Conservation (phyloP, 192 early-diverging fungal genomes). For the Chytriomyces confervae region DNA sequence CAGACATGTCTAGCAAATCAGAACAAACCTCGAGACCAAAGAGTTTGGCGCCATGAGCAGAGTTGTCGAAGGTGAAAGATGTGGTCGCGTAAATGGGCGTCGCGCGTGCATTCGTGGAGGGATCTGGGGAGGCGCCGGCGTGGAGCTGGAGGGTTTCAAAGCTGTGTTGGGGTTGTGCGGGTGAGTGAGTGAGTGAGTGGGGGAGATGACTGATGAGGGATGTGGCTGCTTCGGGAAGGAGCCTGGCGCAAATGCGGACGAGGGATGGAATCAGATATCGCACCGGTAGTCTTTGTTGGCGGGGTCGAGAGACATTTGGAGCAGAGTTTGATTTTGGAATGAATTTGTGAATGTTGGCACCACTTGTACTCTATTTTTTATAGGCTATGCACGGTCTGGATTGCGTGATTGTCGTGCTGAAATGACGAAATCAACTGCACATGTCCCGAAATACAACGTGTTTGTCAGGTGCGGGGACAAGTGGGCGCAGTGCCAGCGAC, state of each 20-base stretch:
- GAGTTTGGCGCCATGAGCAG: slow-evolving; percentile 80
- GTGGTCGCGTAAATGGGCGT: slow-evolving; percentile 91
- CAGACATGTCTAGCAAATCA: neutral
- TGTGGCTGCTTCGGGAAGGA: neutral
- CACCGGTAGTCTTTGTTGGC: slow-evolving; percentile 51
- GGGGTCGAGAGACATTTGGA: slow-evolving; percentile 54
- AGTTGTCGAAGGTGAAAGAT: slow-evolving; percentile 82
- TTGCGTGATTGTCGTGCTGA: neutral
- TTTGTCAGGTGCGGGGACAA: neutral
- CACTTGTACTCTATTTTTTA: no score
- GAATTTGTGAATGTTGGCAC: neutral
- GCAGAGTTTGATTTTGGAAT: neutral
- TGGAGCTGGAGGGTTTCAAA: slow-evolving; percentile 95
- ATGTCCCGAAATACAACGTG: neutral
- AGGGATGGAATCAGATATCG: neutral
- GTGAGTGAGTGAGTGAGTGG: neutral
- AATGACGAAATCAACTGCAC: neutral
- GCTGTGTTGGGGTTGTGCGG: slow-evolving; percentile 4
- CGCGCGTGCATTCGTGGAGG: slow-evolving; percentile 78
- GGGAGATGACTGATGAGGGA: neutral
- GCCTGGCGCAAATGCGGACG: neutral
- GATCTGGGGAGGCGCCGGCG: slow-evolving; percentile 74
- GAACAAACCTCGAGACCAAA: slow-evolving; percentile 67
- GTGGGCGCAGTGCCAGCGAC: no score
- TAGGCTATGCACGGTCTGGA: neutral